Evolutionary conservation across 768 basidiomycete genomes (phyloP).

Genomic region (Collybia sordida): DNA sequence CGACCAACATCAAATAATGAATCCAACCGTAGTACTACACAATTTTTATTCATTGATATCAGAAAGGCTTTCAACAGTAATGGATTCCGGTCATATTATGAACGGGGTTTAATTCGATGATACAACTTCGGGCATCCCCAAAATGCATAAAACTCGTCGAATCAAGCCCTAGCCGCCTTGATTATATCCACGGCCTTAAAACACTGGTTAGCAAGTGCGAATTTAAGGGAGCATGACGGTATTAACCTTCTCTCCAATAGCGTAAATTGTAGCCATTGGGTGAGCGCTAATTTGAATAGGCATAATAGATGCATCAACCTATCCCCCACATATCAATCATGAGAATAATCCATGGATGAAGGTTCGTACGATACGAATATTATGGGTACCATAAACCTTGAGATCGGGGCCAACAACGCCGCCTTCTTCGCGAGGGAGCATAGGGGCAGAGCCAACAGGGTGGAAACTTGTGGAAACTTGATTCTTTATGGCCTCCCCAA

Average conservation of each 20-base stretch:
- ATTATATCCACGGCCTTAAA: constrained; percentile 12
- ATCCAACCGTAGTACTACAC: too few species aligned
- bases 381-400: constrained; percentile 22
- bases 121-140: too few species aligned
- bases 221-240: background rate
- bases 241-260: constrained; percentile 22
- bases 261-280: constrained; percentile 18
- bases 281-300: constrained; percentile 20
- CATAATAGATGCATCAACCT: constrained; percentile 19
- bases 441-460: constrained; percentile 24
- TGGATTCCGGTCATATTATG: too few species aligned
- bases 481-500: constrained; percentile 7
- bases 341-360: background rate
- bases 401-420: constrained; percentile 30
- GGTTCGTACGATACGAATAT: constrained; percentile 2
- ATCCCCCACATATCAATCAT: background rate
- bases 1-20: too few species aligned
- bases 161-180: background rate
- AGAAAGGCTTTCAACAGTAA: too few species aligned
- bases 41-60: too few species aligned
- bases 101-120: too few species aligned
- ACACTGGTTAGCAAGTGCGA: background rate
- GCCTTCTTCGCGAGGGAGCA: constrained; percentile 31
- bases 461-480: constrained; percentile 13
- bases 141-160: too few species aligned